Evolutionary conservation across 2,329 filamentous ascomycete species (phyloP), one percentile per base, ranked within the genome.

Genomic region (Colletotrichum sp.): DNA sequence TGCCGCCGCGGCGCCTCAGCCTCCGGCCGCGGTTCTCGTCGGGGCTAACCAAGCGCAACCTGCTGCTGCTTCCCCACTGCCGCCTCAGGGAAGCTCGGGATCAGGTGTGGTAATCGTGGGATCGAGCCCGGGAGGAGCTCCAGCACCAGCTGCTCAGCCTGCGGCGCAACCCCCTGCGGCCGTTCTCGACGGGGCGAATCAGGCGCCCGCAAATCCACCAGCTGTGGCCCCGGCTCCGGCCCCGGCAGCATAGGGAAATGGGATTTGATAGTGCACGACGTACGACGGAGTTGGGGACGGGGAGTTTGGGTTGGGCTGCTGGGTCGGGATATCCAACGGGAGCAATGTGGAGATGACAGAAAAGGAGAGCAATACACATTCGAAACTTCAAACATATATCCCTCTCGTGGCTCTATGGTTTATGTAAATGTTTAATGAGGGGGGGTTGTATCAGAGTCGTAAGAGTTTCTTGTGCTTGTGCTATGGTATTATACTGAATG

Each of bases 101-200:
- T 55, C 62, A 28, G 72, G 72, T 12, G 69, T 75, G 8, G 39
- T 75, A 16, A 12, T 72, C 39, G 55, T 75, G 9, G 68, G 72
- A 24, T 72, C 68, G 18, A 75, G 15, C 30, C 62, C 69, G 7
- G 72, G 72, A 18, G 72, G 72, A 21, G 44, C 44, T 21, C 44
- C 44, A 21, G 44, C 44, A 52, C 44, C 44, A 21, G 44, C 44
- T 32, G 59, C n/a, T 21, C 59, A 32, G 16, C 16, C 68, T 62
- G 68, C 55, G 10, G 68, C 68, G 21, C 49, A 64, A 12, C 66
- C 66, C 18, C 65, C 72, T 24, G 67, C 59, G 21, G 72, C 63
- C 10, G 24, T 72, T n/a, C 30, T 39, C 36, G 70, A 34, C 39
- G 49, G 62, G 12, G 70, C 62, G 10, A 72, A 72, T 15, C 70